phyloP scores from a whole-genome alignment of 1,284 basidiomycete species.

The Cryptococcus wingfieldii region DNA sequence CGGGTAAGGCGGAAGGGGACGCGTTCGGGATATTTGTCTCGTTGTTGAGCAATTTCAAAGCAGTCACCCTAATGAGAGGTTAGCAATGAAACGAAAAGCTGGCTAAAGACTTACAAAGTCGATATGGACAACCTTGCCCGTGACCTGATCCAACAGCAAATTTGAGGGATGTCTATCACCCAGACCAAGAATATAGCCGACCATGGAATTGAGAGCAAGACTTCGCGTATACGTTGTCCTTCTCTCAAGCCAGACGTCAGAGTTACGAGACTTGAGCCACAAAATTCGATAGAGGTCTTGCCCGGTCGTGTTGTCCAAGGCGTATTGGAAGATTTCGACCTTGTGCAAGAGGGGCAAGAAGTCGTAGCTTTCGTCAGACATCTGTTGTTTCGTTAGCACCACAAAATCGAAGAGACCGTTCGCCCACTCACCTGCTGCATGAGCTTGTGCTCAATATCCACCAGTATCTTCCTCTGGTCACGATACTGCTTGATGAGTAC shows the following conservation, averaged over 20 bases:
- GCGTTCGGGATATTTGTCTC: constrained; percentile 98
- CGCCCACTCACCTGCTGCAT: constrained; percentile 76
- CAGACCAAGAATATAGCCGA: constrained; percentile 93
- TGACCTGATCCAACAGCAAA: constrained; percentile 83
- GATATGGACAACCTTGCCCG: constrained; percentile 94
- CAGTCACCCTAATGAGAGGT: constrained; percentile 62
- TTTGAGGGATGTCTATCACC: constrained; percentile 99
- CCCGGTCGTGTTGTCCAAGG: constrained; percentile 95
- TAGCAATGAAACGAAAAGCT: background rate
- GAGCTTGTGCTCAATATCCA: constrained; percentile 96
- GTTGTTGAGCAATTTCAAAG: constrained; percentile 89
- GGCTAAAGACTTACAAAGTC: constrained; percentile 61
- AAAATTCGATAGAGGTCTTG: constrained; percentile 98
- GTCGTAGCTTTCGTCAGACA: constrained; percentile 96
- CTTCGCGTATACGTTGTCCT: constrained; percentile 95
- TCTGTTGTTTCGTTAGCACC: constrained; percentile 54
- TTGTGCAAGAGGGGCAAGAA: constrained; percentile 91
- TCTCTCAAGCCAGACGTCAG: constrained; percentile 96
- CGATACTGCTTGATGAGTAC: constrained; percentile 94
- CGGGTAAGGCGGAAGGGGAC: constrained; percentile 97
- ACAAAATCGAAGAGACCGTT: background rate
- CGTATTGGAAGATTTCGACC: constrained; percentile 99
- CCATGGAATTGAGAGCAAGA: constrained; percentile 93
- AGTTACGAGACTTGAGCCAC: constrained; percentile 92
- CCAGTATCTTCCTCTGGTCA: constrained; percentile 88